phyloP scores from a whole-genome alignment of 2,329 filamentous ascomycete genomes.

The Ascochyta clinopodiicola region DNA sequence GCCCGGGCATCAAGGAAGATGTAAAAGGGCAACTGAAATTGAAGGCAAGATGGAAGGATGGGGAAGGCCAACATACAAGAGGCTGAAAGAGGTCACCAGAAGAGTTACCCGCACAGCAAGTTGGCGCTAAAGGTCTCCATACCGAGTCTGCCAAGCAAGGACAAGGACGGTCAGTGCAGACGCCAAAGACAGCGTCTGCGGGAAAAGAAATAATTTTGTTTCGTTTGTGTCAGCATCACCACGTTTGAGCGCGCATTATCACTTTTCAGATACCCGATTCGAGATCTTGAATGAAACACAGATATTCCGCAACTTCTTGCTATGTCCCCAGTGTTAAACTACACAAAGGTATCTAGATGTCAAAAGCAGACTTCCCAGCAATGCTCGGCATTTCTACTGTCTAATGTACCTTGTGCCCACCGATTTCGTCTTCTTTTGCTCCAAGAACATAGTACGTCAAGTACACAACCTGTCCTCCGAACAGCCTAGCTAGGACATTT shows the following conservation, averaged over 20 bases:
- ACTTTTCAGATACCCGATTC: slow-evolving; percentile 14
- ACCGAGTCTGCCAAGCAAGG: neutral
- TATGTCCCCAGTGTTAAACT: too few relatives aligned
- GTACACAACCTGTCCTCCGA: too few relatives aligned
- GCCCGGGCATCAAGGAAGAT: neutral
- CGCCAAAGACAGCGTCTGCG: neutral
- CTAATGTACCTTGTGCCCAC: too few relatives aligned
- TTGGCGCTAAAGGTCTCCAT: neutral
- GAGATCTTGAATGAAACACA: slow-evolving; percentile 14
- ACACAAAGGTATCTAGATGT: too few relatives aligned
- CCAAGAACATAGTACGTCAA: too few relatives aligned
- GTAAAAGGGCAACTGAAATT: neutral
- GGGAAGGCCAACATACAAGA: neutral
- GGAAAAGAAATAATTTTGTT: neutral
- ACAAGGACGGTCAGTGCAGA: neutral
- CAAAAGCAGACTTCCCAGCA: too few relatives aligned
- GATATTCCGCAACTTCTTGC: slow-evolving; percentile 5
- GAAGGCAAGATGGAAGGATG: neutral
- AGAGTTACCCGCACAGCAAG: neutral
- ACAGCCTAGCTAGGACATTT: too few relatives aligned
- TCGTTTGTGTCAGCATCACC: slow-evolving; percentile 7
- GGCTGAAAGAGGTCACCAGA: neutral
- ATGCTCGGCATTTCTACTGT: too few relatives aligned
- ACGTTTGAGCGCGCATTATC: slow-evolving; percentile 16
- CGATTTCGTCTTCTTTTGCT: too few relatives aligned